These are phyloP conservation scores for Fusarium albosuccineum DNA, from an alignment of 2,329 filamentous ascomycete genomes.

Conservation along the genomic window DNA sequence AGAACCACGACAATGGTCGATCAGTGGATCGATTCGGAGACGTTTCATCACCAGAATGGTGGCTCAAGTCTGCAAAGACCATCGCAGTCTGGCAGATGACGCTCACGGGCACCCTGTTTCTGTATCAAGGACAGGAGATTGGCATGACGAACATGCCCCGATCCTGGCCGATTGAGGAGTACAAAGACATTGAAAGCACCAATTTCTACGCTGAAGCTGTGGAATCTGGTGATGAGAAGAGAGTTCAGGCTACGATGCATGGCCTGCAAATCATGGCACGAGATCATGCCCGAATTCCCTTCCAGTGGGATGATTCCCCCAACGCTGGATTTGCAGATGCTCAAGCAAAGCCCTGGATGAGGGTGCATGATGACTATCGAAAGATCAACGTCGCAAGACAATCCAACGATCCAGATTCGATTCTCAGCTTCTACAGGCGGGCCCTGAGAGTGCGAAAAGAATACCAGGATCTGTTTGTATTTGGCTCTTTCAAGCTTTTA, in stretches of 20 bases:
- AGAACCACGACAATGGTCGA: slow-evolving; percentile 74
- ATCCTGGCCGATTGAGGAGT: slow-evolving; percentile 64
- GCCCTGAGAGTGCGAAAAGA: slow-evolving; percentile 65
- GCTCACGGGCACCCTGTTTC: slow-evolving; percentile 66
- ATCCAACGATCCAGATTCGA: slow-evolving; percentile 57
- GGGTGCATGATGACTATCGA: slow-evolving; percentile 70
- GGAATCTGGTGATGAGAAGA: slow-evolving; percentile 51
- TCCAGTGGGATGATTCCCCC: slow-evolving; percentile 72
- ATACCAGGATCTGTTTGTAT: slow-evolving; percentile 70
- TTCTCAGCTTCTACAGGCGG: slow-evolving; percentile 71
- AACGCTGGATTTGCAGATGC: slow-evolving; percentile 72
- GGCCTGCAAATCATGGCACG: slow-evolving; percentile 70
- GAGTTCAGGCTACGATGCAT: slow-evolving; percentile 61
- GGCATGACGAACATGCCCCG: slow-evolving; percentile 69
- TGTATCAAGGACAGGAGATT: slow-evolving; percentile 73
- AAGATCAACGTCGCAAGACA: slow-evolving; percentile 69
- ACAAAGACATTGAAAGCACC: slow-evolving; percentile 66
- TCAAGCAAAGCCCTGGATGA: slow-evolving; percentile 72
- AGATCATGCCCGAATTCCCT: slow-evolving; percentile 74
- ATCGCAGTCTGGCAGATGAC: slow-evolving; percentile 64
- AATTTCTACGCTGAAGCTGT: slow-evolving; percentile 64
- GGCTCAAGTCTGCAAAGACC: slow-evolving; percentile 63
- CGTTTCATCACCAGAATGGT: slow-evolving; percentile 57
- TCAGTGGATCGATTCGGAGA: slow-evolving; percentile 68
- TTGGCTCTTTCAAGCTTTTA: slow-evolving; percentile 70